Evolutionary conservation across 371 early-diverging fungal species (phyloP).

Genomic region (Sporodiniella umbellata): DNA sequence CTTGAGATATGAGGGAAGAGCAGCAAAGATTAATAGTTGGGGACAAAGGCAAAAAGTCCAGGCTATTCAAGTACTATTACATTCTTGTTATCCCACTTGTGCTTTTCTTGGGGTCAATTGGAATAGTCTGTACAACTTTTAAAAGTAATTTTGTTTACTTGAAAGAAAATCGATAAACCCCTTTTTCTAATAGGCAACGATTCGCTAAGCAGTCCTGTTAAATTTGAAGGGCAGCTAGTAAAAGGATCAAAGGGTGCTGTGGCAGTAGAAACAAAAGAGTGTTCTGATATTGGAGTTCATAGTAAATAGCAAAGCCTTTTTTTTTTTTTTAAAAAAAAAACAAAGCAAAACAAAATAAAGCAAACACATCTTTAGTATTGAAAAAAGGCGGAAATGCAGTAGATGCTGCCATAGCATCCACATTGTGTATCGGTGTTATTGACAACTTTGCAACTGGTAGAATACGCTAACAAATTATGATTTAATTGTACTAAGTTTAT

Average conservation of each 20-base stretch:
- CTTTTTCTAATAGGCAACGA: background rate
- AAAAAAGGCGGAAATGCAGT: constrained; percentile 94
- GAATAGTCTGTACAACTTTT: no score
- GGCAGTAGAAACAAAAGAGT: constrained; percentile 80
- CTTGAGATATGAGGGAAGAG: background rate
- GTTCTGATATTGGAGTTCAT: constrained; percentile 83
- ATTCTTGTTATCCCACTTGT: background rate
- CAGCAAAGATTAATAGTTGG: background rate
- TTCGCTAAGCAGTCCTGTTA: constrained; percentile 13
- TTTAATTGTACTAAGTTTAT: background rate
- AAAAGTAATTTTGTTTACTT: background rate
- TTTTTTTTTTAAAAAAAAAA: no score
- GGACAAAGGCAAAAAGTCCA: background rate
- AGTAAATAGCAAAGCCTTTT: no score
- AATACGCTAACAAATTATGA: background rate
- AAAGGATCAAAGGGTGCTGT: constrained; percentile 70
- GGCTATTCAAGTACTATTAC: background rate
- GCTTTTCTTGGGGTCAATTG: background rate
- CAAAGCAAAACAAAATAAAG: background rate
- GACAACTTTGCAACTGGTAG: constrained; percentile 96
- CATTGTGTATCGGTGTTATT: constrained; percentile 92
- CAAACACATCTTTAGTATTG: constrained; percentile 48
- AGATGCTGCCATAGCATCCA: constrained; percentile 94
- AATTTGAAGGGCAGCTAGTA: constrained; percentile 21
- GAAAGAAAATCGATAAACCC: background rate